Base-by-base conservation (phyloP, 2,329 filamentous ascomycete genomes). In the Aspergillus ruber region DNA sequence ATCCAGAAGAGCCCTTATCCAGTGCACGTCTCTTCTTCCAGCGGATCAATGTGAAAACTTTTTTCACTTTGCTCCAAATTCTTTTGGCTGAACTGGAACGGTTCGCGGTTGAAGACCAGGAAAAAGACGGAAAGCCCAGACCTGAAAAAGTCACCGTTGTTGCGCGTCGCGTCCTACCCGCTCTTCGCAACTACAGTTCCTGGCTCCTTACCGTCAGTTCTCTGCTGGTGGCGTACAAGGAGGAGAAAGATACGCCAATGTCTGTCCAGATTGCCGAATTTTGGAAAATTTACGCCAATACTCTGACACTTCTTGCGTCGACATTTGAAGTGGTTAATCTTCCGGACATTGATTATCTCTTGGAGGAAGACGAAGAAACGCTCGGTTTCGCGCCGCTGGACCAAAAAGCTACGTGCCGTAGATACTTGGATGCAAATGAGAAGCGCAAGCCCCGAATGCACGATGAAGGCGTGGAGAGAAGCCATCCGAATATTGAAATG, bases 41-140 rank as follows among this genome's bases (percentile, higher is more conserved):
- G 40, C 79, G 84, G 20, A 80, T 95, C 51, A 95, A 95, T 59
- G 74, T 89, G 42, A 85, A 85, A 44, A 88, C 85, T 8, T 85
- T 94, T 58, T 80, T 84, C 47, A 79, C 80, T 1, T 74, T 95
- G 27, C 78, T 90, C 41, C 82, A 85, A 45, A 73, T 85, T 23
- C 74, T 95, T 32, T 75, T 84, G 53, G 76, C 80, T n/a, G 84
- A 89, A 56, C 74, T 95, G 3, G 78, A 82, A 47, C 76, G 74
- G n/a, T 70, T 75, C 20, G 82, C 63, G 42, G 69, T 71, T 18
- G 74, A 79, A 47, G 74, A 77, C 13, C 25, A 29, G 25, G 25
- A 10, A 45, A 68, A 65, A 59, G 54, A 67, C 64, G 52, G 65
- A 65, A 59, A 62, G 42, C 56, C 57, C 53, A 56, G 64, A 42